Conservation (phyloP, 768 basidiomycete species). For the Coprinellus aureogranulatus region DNA sequence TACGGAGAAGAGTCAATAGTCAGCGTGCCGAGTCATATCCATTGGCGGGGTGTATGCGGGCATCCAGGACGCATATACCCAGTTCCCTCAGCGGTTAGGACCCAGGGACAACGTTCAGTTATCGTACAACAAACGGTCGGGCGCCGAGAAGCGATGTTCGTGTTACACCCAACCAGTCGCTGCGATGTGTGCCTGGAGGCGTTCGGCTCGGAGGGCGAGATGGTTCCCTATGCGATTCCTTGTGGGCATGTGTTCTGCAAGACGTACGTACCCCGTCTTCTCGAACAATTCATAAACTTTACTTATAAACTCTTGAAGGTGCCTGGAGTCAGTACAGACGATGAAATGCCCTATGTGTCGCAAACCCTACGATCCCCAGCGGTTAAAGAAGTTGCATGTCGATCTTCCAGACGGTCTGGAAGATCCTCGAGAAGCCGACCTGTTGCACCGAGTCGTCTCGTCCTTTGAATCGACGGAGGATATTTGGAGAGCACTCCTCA, state of each 20-base stretch:
- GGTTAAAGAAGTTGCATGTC: conserved; percentile 67
- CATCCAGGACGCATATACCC: too few species aligned
- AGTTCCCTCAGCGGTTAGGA: too few species aligned
- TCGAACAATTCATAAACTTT: neutral
- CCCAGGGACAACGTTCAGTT: too few species aligned
- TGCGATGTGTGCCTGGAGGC: conserved; percentile 76
- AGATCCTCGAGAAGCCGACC: conserved; percentile 33
- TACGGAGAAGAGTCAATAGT: too few species aligned
- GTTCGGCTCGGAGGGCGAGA: conserved; percentile 52
- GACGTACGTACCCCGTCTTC: conserved; percentile 42
- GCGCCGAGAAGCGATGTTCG: conserved; percentile 41
- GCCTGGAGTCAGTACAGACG: conserved; percentile 50
- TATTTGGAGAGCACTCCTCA: conserved; percentile 35
- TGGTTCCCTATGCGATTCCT: conserved; percentile 66
- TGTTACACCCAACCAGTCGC: conserved; percentile 65
- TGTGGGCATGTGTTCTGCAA: conserved; percentile 79
- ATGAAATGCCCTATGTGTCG: conserved; percentile 66
- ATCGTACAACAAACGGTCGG: too few species aligned
- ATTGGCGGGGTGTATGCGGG: too few species aligned
- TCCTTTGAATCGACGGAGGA: conserved; percentile 41
- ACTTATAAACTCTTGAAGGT: conserved; percentile 33
- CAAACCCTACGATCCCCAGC: conserved; percentile 53
- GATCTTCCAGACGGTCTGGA: conserved; percentile 42
- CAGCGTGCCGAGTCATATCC: too few species aligned
- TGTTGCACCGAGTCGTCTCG: conserved; percentile 35